These are phyloP conservation scores for Rhizopogon roseolus DNA, from an alignment of 768 basidiomycete genomes.

Conservation along the genomic window DNA sequence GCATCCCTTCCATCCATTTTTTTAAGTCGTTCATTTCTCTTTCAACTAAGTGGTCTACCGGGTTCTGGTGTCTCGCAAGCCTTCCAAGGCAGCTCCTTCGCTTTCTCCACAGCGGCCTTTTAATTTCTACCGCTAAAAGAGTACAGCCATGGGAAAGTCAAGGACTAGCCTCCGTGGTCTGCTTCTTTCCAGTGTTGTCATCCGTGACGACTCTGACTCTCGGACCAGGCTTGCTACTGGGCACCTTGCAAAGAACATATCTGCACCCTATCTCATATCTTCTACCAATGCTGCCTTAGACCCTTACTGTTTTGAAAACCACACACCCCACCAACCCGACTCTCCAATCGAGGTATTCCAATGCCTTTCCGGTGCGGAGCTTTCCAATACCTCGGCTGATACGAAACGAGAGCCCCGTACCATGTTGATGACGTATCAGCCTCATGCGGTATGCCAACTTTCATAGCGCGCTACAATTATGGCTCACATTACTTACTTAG, in stretches of 20 bases:
- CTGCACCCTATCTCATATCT: not conserved
- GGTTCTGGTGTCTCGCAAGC: not conserved
- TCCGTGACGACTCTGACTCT: not conserved
- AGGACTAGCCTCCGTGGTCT: not conserved
- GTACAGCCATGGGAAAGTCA: not conserved
- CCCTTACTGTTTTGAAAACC: not conserved
- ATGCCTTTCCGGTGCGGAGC: not conserved
- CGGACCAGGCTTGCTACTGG: not conserved
- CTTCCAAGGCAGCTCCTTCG: conserved; percentile 1
- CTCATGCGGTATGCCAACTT: not conserved
- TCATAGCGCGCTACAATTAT: not conserved
- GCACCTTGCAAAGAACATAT: not conserved
- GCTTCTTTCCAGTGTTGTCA: not conserved
- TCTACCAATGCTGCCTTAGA: conserved; percentile 5
- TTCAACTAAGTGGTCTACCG: not conserved
- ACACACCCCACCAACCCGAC: not conserved
- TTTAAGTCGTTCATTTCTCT: not conserved
- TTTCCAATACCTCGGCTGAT: not conserved
- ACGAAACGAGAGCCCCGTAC: not conserved
- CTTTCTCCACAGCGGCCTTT: not conserved
- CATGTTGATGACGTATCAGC: not conserved
- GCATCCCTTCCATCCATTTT: not conserved
- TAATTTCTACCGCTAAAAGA: not conserved
- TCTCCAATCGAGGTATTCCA: not conserved
- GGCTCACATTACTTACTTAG: not conserved